Evolutionary conservation across 495 filamentous ascomycete species (phyloP).

Genomic region (Penicillium cinerascens): DNA sequence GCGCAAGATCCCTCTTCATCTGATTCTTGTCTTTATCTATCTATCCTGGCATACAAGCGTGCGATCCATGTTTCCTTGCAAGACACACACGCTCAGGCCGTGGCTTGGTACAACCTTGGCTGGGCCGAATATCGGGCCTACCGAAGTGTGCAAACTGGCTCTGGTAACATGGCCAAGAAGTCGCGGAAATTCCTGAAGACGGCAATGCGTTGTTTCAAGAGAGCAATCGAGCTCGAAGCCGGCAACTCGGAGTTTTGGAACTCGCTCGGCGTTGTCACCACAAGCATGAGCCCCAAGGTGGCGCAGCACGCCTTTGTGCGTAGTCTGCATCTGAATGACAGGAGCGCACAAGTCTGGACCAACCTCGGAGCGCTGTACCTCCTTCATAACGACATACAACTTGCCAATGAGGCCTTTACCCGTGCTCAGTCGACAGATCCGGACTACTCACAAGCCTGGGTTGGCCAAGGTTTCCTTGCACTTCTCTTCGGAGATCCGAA

Average conservation of each 20-base stretch:
- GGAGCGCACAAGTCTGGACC: constrained; percentile 77
- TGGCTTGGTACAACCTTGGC: constrained; percentile 94
- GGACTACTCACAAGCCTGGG: constrained; percentile 87
- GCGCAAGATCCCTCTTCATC: constrained; percentile 39
- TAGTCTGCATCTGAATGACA: constrained; percentile 87
- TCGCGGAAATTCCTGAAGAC: constrained; percentile 68
- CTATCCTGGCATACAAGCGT: constrained; percentile 82
- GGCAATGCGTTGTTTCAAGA: constrained; percentile 89
- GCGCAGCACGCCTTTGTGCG: constrained; percentile 94
- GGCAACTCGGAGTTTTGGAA: constrained; percentile 99
- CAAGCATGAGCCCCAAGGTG: constrained; percentile 75
- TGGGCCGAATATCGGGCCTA: constrained; percentile 88
- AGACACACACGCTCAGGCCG: constrained; percentile 87
- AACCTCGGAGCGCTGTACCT: constrained; percentile 87
- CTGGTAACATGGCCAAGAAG: constrained; percentile 37
- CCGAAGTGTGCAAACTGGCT: constrained; percentile 48
- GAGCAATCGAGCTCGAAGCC: constrained; percentile 91
- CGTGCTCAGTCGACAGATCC: constrained; percentile 91
- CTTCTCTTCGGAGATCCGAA: constrained; percentile 64
- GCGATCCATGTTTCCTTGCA: constrained; percentile 68
- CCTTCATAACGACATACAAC: constrained; percentile 71
- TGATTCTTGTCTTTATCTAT: constrained; percentile 53
- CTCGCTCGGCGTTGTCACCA: constrained; percentile 85
- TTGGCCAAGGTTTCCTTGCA: constrained; percentile 87
- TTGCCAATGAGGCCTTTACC: constrained; percentile 86